Conservation (phyloP, 371 early-diverging fungal genomes). For the Mucor piriformis region DNA sequence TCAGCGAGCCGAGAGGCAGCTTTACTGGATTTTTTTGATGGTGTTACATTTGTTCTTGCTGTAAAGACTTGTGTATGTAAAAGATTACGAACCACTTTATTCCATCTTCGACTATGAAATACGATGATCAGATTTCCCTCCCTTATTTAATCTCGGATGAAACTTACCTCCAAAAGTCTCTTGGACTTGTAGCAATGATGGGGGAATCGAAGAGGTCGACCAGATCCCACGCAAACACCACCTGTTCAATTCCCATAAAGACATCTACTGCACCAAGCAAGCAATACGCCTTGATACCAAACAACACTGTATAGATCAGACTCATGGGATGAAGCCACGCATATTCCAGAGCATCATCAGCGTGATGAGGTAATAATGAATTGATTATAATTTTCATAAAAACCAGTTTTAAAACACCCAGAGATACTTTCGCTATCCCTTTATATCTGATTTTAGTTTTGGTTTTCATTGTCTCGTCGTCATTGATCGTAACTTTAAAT, state of each 20-base stretch:
- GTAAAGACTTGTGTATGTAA: conserved; percentile 17
- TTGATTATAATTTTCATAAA: conserved; percentile 26
- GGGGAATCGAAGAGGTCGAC: conserved; percentile 37
- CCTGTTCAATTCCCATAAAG: conserved; percentile 27
- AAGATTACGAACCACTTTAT: conserved; percentile 33
- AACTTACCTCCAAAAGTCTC: conserved; percentile 48
- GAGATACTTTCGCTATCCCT: conserved; percentile 22
- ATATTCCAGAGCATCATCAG: conserved; percentile 23
- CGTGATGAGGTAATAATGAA: conserved; percentile 19
- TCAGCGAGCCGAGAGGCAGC: no score
- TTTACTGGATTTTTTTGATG: no score
- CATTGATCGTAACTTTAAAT: background rate
- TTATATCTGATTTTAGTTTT: conserved; percentile 16
- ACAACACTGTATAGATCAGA: conserved; percentile 21
- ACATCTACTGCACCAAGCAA: conserved; percentile 30
- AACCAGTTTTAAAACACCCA: conserved; percentile 29
- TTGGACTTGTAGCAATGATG: conserved; percentile 36
- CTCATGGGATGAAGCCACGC: conserved; percentile 25
- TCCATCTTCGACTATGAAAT: conserved; percentile 42
- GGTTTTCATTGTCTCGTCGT: background rate
- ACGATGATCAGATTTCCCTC: background rate
- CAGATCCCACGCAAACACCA: conserved; percentile 20
- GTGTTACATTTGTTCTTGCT: no score
- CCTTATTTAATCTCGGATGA: background rate
- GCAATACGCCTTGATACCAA: conserved; percentile 35